Percentiles rank a stretch among this genome's conserved stretches.
Evolutionary conservation across 495 filamentous ascomycete genomes (phyloP).

Genomic region (Cairneyella variabilis): DNA sequence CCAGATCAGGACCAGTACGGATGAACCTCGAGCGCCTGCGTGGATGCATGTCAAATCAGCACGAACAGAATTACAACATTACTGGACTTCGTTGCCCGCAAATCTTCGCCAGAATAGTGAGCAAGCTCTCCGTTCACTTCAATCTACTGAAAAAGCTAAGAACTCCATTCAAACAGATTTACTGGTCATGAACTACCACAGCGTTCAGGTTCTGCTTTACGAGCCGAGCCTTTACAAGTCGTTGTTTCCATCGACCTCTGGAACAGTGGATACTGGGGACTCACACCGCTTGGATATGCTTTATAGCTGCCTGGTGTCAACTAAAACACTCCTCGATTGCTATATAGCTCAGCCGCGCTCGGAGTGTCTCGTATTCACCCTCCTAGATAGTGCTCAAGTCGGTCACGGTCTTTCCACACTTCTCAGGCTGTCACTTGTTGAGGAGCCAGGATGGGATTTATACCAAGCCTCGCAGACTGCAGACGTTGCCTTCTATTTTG

Average conservation of each 20-base stretch:
- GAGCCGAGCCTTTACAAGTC: conserved; percentile 7
- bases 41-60: conserved; percentile 19
- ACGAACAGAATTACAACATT: conserved; percentile 4
- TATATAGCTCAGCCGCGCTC: conserved; percentile 3
- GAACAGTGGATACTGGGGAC: neutral
- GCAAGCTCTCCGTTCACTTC: neutral
- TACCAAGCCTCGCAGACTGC: conserved; percentile 5
- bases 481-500: conserved; percentile 6
- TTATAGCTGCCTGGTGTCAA: conserved; percentile 13
- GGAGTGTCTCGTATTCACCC: neutral
- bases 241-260: neutral
- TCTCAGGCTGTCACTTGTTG: conserved; percentile 17
- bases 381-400: conserved; percentile 7
- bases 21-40: conserved; percentile 6
- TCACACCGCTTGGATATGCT: conserved; percentile 21
- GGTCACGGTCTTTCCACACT: conserved; percentile 6
- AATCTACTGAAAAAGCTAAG: neutral
- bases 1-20: neutral
- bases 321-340: conserved; percentile 9
- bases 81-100: conserved; percentile 3
- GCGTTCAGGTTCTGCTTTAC: conserved; percentile 12
- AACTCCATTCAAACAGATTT: neutral
- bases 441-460: conserved; percentile 22
- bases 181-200: conserved; percentile 4
- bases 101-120: conserved; percentile 13